Conservation (phyloP, 1,284 basidiomycete species). For the Ceratobasidium sp. region DNA sequence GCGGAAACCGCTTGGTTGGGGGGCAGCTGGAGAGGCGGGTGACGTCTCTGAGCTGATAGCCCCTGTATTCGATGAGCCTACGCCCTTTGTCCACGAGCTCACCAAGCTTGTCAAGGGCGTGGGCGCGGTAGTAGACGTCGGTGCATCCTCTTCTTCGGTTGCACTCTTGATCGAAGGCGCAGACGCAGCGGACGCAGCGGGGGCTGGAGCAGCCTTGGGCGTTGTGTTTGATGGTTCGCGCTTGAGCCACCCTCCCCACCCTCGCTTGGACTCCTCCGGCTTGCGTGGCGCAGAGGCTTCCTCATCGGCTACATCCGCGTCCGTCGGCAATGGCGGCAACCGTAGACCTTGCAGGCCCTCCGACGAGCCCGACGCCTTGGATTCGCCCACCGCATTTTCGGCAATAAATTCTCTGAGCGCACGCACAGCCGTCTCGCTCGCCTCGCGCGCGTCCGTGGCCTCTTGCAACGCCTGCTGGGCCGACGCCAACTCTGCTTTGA, state of each 20-base stretch:
- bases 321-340: conserved; percentile 68
- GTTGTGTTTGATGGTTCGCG: conserved; percentile 15
- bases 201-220: not conserved
- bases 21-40: not conserved
- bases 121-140: not conserved
- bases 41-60: not conserved
- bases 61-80: not conserved
- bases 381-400: conserved; percentile 69
- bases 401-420: conserved; percentile 87
- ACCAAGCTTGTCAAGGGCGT: conserved; percentile 41
- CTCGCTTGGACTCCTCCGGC: conserved; percentile 50
- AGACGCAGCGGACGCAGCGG: not conserved
- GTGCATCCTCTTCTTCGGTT: conserved; percentile 21
- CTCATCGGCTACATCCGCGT: conserved; percentile 59
- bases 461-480: conserved; percentile 75
- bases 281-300: conserved; percentile 36
- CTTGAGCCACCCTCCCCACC: conserved; percentile 49
- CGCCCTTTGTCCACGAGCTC: conserved; percentile 24
- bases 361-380: conserved; percentile 48
- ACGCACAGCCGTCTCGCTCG: conserved; percentile 85
- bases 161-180: conserved; percentile 22
- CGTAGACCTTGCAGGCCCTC: conserved; percentile 55
- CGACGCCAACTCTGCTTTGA: conserved; percentile 75
- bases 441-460: conserved; percentile 82
- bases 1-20: conserved; percentile 25